Evolutionary conservation across 1,139 yeast genomes (phyloP).

Genomic region (Ogataea hybrid): DNA sequence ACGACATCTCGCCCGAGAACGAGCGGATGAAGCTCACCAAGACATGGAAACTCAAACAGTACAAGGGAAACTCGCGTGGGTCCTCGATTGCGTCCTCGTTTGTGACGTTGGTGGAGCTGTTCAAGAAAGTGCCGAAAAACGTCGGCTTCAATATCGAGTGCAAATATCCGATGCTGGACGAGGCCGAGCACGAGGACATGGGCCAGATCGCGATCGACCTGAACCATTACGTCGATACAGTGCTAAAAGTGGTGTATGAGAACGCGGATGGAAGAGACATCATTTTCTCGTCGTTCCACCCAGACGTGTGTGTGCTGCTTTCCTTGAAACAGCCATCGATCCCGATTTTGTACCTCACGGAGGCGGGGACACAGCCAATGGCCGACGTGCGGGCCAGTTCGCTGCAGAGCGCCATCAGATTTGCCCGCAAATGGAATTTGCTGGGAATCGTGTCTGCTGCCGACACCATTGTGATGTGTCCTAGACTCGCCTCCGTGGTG

Average conservation of each 20-base stretch:
- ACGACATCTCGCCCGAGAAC: constrained; percentile 35
- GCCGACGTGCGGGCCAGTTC: constrained; percentile 89
- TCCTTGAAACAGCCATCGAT: constrained; percentile 92
- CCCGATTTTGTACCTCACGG: constrained; percentile 86
- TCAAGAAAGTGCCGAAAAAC: constrained; percentile 72
- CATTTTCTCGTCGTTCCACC: constrained; percentile 91
- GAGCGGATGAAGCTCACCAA: constrained; percentile 83
- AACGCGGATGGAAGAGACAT: constrained; percentile 79
- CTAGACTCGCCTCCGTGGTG: constrained; percentile 83
- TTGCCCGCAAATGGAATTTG: constrained; percentile 88
- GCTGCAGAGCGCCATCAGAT: constrained; percentile 86
- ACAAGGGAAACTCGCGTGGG: constrained; percentile 91
- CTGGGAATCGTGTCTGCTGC: constrained; percentile 94
- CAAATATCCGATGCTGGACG: constrained; percentile 94
- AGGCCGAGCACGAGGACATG: constrained; percentile 85
- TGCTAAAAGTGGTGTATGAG: constrained; percentile 77
- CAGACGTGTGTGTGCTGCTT: constrained; percentile 82
- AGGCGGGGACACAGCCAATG: constrained; percentile 79
- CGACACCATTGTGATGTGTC: constrained; percentile 78
- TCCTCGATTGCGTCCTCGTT: constrained; percentile 87
- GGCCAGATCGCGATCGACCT: constrained; percentile 82
- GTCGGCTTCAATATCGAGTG: constrained; percentile 96
- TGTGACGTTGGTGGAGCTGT: constrained; percentile 82
- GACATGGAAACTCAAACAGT: constrained; percentile 83
- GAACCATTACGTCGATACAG: constrained; percentile 85